Percentiles rank a stretch among this genome's conserved stretches.
These are phyloP conservation scores for Daedaleopsis sinensis DNA, from an alignment of 768 basidiomycete genomes.

Conservation along the genomic window DNA sequence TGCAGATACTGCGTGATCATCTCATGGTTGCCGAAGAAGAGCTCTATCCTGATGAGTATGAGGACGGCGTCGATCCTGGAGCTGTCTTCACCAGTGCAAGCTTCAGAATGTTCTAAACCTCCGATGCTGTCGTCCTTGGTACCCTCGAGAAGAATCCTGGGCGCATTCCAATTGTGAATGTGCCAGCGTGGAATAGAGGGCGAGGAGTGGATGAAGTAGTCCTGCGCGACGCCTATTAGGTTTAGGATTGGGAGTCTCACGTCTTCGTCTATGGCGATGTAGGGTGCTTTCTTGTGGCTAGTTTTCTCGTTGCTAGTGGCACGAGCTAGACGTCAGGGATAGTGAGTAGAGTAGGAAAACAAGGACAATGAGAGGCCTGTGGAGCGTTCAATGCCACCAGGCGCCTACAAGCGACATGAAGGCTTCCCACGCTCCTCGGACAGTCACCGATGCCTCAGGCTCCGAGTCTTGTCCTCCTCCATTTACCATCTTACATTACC, in stretches of 20 bases:
- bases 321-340: too few species aligned
- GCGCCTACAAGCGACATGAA: conserved; percentile 33
- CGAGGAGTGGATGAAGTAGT: conserved; percentile 72
- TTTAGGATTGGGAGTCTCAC: conserved; percentile 86
- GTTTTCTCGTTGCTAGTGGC: not conserved
- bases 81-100: conserved; percentile 87
- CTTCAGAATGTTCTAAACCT: conserved; percentile 75
- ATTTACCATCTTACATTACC: too few species aligned
- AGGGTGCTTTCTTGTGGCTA: not conserved
- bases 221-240: conserved; percentile 76
- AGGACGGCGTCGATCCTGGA: conserved; percentile 92
- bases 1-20: too few species aligned
- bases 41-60: too few species aligned
- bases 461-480: conserved; percentile 22
- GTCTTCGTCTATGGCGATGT: conserved; percentile 74
- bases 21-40: too few species aligned
- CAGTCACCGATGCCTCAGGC: too few species aligned
- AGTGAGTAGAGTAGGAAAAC: not conserved
- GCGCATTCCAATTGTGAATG: conserved; percentile 71
- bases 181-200: conserved; percentile 58
- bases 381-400: not conserved
- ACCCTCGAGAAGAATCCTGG: conserved; percentile 64
- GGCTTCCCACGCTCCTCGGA: conserved; percentile 35
- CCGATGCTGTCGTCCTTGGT: conserved; percentile 69
- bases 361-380: conserved; percentile 5